Evolutionary conservation across 305 asterid genomes (phyloP), one percentile per base, ranked within the genome.

Genomic region (Lippia alba): DNA sequence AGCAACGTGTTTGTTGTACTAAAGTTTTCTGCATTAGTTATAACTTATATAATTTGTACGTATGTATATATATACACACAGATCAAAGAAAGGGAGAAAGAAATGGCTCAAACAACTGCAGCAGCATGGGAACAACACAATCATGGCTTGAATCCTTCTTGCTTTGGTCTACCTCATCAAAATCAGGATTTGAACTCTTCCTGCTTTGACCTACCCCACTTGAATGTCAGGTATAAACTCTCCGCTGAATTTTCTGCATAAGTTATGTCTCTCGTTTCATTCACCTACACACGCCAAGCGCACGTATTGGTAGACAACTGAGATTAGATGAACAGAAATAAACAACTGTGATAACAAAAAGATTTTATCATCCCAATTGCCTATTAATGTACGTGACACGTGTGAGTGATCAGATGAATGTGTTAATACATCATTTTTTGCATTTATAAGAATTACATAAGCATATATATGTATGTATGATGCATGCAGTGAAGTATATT

Each of bases 21-120:
- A 8, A 49, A 51, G 46, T 46, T 54, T 41, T 33, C 17, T 11
- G 11, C 12, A 14, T 45, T 56, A 33, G 17, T 2, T 18, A 4
- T 24, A 24, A 24, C 30, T 24, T 24, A 24, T 24, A 24, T 24
- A 24, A 24, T 24, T 24, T 24, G 30, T 24, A 24, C 3, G 30
- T 24, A 24, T 24, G 30, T 45, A 4, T 36, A 15, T 10, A 50
- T n/a, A 10, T 49, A 55, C 49, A 34, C 44, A 59, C 71, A 91
- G 97, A 73, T 83, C 32, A 91, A 83, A 73, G 92, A 85, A 73
- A 89, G 69, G 77, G 94, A 85, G 75, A 83, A 87, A 74, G 85
- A 86, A 32, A 0, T 75, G 58, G 86, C 81, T 15, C 72, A 50
- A 64, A 36, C 41, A 36, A 81, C 66, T 56, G 61, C 56, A 36